Base-by-base conservation (phyloP, 176 grass and related monocot genomes). In the Musa acuminata region DNA sequence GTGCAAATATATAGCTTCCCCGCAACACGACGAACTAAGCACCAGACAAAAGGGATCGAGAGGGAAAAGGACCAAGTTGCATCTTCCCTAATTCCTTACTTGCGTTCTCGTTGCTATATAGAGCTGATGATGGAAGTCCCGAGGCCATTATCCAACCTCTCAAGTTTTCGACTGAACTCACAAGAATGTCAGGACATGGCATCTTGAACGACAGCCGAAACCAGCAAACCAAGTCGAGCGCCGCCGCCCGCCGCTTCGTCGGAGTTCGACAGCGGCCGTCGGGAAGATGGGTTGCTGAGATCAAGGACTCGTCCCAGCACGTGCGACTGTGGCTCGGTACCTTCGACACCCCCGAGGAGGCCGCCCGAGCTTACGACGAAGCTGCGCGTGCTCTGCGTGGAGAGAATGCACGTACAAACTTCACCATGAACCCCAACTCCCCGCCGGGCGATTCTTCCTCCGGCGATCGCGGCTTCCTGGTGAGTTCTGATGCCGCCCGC, bases 341-440 rank as follows among this genome's bases (percentile, higher is more conserved):
- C 10, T 77, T 77, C 59, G 58, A 64, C 58, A 66, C 75, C 3
- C 60, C 75, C 49, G 75, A 77, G 75, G 75, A 29, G 29, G 75
- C 75, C 11, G 75, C 75, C 16, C 35, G 60, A 20, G 75, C 75
- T 9, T 77, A 77, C 75, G 75, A 77, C 43, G 59, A 66, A 49
- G 75, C 75, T 8, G 75, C 75, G 43, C 67, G 67, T 4, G 67
- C 67, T 25, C 67, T 70, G 16, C 67, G 67, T 8, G 67, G 67
- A 2, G 67, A 70, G 67, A 70, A 70, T 17, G 43, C 67, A 8
- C 67, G 86, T 13, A 92, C 89, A 48, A 92, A 91, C 78, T 88
- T 92, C 85, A 77, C 55, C 22, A 1, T 23, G 63, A 24, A 3
- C 22, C 63, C 63, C 63, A 60, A 7, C 57, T 60, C 57, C 17